Percentiles rank a stretch among this genome's conserved stretches.
Evolutionary conservation across 2,329 filamentous ascomycete genomes (phyloP).

Genomic region (Lasiodiplodia citricola): DNA sequence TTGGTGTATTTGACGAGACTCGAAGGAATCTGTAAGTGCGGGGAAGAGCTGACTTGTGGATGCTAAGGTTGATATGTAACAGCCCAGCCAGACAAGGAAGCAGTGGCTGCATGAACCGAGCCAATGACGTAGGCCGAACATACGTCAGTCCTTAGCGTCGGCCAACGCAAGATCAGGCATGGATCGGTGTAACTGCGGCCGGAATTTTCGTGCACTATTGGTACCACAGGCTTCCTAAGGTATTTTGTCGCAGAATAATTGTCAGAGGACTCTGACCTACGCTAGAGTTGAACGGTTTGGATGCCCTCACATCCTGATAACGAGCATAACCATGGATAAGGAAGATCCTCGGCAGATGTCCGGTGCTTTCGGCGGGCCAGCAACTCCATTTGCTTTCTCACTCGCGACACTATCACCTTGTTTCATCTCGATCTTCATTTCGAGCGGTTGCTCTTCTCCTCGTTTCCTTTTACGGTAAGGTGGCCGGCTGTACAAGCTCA

Average conservation of each 20-base stretch:
- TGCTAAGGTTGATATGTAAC: not conserved
- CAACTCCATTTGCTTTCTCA: not conserved
- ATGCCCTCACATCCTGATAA: not conserved
- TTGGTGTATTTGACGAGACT: not conserved
- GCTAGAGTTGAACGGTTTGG: not conserved
- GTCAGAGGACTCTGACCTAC: not conserved
- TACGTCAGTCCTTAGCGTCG: not conserved
- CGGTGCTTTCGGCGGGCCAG: not conserved
- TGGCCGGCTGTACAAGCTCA: not conserved
- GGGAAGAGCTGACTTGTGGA: not conserved
- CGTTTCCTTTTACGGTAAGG: not conserved
- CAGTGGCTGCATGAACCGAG: slow-evolving; percentile 8
- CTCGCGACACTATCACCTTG: not conserved
- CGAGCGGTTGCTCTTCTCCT: not conserved
- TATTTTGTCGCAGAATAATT: not conserved
- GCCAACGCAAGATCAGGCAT: not conserved
- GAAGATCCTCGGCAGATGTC: not conserved
- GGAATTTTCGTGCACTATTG: not conserved
- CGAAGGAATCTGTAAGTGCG: not conserved
- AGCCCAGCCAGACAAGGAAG: not conserved
- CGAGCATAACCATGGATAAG: not conserved
- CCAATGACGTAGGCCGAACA: slow-evolving; percentile 20
- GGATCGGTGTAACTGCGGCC: not conserved
- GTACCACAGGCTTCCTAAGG: not conserved
- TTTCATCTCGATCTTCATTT: not conserved